Base-by-base conservation (phyloP, 169 alveolate genomes). In the Hammondia hammondi region DNA sequence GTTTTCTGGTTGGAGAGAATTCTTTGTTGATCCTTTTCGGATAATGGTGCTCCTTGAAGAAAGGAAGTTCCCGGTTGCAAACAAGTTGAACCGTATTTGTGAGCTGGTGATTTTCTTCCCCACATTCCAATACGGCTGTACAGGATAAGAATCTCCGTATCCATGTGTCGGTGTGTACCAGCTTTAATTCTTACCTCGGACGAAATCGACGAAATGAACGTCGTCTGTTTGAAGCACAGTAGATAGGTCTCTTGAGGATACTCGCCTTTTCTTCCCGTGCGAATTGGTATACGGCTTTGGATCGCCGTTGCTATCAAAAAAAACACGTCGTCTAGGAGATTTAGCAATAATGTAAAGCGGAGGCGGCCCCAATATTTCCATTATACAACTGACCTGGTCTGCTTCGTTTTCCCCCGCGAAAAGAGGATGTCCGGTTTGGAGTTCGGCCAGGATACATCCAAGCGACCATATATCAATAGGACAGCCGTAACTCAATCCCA, bases 381-480 rank as follows among this genome's bases (percentile, higher is more conserved):
- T 97, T 96, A 94, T 97, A 96, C 61, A 97, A 85, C 94, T 97
- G 98, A 70, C 96, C 97, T 94, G 97, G 92, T n/a, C 99, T 21
- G 48, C 71, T 85, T 91, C 94, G 48, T 91, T 77, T 17, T 45
- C 94, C 46, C 97, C 97, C 84, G 97, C 99, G 96, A 98, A 98
- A 70, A 98, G 96, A 48, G 98, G 98, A 29, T 95, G 96, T 70
- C 98, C 98, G 72, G 98, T 97, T 94, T 97, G 97, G 35, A 99
- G 98, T 96, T 99, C 99, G 57, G 99, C 99, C 88, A 99, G 95
- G 88, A 99, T 98, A 95, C 99, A 99, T 9, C 99, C 99, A 87
- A 99, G 95, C 91, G 99, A 97, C 99, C 99, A 99, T 87, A 99
- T 98, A 97, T 99, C 99, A 19, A 99, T 99, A 97, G 98, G 98